Conservation (phyloP, 163 green algal genomes). For the Botryococcus braunii region DNA sequence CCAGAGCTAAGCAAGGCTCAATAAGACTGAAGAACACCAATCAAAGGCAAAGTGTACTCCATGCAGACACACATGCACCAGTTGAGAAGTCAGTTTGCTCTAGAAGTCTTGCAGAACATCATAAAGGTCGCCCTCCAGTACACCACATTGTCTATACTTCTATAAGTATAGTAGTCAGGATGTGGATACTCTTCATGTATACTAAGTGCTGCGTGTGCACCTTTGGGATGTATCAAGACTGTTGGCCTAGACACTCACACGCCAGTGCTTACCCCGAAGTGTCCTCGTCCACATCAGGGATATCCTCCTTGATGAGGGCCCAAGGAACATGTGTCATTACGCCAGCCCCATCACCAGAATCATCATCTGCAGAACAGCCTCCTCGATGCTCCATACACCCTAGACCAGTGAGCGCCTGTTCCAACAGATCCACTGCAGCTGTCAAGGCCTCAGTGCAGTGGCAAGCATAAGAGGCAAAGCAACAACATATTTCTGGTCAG, state of each 20-base stretch:
- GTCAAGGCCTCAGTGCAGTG: background rate
- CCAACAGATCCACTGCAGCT: background rate
- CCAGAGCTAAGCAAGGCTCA: too few species aligned
- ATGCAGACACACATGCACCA: too few species aligned
- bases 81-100: too few species aligned
- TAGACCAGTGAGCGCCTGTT: conserved; percentile 80
- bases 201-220: too few species aligned
- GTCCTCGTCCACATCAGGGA: conserved; percentile 56
- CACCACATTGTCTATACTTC: too few species aligned
- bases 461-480: background rate
- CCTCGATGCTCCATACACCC: conserved; percentile 99
- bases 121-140: too few species aligned
- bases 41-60: too few species aligned
- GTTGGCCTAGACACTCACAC: background rate
- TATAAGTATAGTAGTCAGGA: too few species aligned
- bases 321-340: conserved; percentile 97
- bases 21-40: too few species aligned
- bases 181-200: too few species aligned
- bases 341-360: conserved; percentile 93
- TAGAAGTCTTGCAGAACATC: too few species aligned
- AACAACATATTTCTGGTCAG: background rate
- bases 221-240: background rate
- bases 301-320: conserved; percentile 82
- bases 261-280: conserved; percentile 48
- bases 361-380: conserved; percentile 90